Percentiles rank a stretch among this genome's conserved stretches.
phyloP scores from a whole-genome alignment of 805 yeast species.

The Metschnikowia arizonensis region DNA sequence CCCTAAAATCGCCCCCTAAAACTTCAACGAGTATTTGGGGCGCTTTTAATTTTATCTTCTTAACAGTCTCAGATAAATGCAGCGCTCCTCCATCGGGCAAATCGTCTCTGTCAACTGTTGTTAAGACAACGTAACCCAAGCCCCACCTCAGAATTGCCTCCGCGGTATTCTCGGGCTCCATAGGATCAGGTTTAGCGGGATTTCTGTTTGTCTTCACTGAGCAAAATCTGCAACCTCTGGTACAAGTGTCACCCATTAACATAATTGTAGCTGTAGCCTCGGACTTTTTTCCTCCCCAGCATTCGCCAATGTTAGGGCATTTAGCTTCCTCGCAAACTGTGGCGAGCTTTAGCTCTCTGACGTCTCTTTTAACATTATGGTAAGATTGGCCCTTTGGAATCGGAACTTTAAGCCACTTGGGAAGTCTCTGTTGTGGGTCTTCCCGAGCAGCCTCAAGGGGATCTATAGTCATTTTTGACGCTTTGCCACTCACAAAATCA shows the following conservation, averaged over 20 bases:
- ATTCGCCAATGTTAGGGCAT: conserved; percentile 99
- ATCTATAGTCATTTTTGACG: conserved; percentile 61
- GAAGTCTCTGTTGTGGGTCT: conserved; percentile 69
- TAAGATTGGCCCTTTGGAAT: conserved; percentile 93
- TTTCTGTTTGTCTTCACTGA: conserved; percentile 88
- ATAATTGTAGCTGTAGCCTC: conserved; percentile 97
- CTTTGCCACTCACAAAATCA: conserved; percentile 82
- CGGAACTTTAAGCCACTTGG: conserved; percentile 91
- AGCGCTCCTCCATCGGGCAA: conserved; percentile 87
- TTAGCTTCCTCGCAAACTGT: conserved; percentile 99
- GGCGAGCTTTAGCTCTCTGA: conserved; percentile 80
- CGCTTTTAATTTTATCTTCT: conserved; percentile 76
- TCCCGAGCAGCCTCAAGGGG: conserved; percentile 73
- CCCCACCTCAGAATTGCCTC: conserved; percentile 98
- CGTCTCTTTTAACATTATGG: conserved; percentile 76
- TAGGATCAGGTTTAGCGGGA: conserved; percentile 89
- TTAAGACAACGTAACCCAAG: conserved; percentile 91
- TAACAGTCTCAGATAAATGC: conserved; percentile 86
- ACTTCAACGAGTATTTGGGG: conserved; percentile 92
- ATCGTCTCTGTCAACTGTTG: conserved; percentile 97
- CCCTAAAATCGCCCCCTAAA: conserved; percentile 91
- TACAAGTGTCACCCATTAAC: conserved; percentile 98
- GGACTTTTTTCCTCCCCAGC: conserved; percentile 97
- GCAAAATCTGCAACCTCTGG: conserved; percentile 98
- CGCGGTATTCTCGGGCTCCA: conserved; percentile 96